phyloP scores from a whole-genome alignment of 371 early-diverging fungal species.

The Lichtheimia hyalospora region DNA sequence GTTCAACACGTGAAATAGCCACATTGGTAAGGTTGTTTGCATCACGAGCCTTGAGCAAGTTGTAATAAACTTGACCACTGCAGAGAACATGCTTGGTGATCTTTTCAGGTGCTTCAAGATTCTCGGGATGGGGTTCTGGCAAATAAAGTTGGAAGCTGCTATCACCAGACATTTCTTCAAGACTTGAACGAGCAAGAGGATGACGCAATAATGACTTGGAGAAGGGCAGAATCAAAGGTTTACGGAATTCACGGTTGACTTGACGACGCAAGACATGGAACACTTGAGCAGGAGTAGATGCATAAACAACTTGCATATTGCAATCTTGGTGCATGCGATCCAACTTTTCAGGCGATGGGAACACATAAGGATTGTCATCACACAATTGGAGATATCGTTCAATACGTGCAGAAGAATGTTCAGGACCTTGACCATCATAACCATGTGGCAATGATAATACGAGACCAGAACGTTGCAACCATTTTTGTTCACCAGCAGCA shows the following conservation, averaged over 20 bases:
- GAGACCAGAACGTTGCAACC: slow-evolving; percentile 93
- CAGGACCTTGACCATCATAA: slow-evolving; percentile 97
- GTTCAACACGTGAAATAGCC: slow-evolving; percentile 94
- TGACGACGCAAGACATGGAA: slow-evolving; percentile 96
- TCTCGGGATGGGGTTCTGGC: slow-evolving; percentile 86
- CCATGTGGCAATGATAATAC: slow-evolving; percentile 95
- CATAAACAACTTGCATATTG: slow-evolving; percentile 96
- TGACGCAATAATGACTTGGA: slow-evolving; percentile 95
- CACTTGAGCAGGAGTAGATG: slow-evolving; percentile 94
- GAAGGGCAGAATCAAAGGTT: slow-evolving; percentile 89
- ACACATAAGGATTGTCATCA: slow-evolving; percentile 90
- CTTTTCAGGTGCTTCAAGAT: slow-evolving; percentile 71
- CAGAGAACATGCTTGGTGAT: slow-evolving; percentile 91
- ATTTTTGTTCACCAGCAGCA: slow-evolving; percentile 95
- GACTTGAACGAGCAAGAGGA: slow-evolving; percentile 83
- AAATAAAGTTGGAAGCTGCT: slow-evolving; percentile 90
- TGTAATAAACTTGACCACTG: slow-evolving; percentile 96
- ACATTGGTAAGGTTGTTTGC: slow-evolving; percentile 80
- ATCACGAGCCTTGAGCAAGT: slow-evolving; percentile 83
- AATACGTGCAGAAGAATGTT: slow-evolving; percentile 92
- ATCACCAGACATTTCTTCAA: slow-evolving; percentile 80
- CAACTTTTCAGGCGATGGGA: slow-evolving; percentile 80
- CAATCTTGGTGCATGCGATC: slow-evolving; percentile 94
- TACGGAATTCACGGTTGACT: slow-evolving; percentile 95
- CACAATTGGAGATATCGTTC: slow-evolving; percentile 95